Conservation (phyloP, 192 early-diverging fungal species). For the Dimargaris xerosporica region DNA sequence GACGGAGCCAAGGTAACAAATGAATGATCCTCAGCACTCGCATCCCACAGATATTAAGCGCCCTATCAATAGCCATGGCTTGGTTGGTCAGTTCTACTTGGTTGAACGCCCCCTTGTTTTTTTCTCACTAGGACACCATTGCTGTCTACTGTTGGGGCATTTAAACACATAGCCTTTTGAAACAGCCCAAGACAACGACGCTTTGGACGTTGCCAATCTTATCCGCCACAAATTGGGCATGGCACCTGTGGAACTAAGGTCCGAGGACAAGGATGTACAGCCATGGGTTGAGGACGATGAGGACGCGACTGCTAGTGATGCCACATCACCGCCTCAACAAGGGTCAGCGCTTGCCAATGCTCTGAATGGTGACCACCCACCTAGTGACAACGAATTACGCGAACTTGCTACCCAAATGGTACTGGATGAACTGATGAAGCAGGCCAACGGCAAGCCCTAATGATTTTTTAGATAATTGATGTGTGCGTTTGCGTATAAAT, state of each 20-base stretch:
- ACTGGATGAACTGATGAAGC: too few species aligned
- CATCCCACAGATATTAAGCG: not conserved
- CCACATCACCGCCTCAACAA: constrained; percentile 11
- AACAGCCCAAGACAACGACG: constrained; percentile 47
- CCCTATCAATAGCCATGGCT: constrained; percentile 12
- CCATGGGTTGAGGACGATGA: constrained; percentile 21
- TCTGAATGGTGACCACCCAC: constrained; percentile 31
- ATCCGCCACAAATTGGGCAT: constrained; percentile 37
- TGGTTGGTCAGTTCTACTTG: constrained; percentile 14
- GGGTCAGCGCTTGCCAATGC: constrained; percentile 39
- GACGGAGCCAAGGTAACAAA: constrained; percentile 34
- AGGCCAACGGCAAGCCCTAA: too few species aligned
- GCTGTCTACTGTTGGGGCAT: not conserved
- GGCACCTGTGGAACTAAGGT: constrained; percentile 24
- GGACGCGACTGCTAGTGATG: constrained; percentile 17
- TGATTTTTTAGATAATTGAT: too few species aligned
- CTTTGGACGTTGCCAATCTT: constrained; percentile 44
- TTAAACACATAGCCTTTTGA: constrained; percentile 20
- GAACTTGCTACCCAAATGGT: constrained; percentile 36
- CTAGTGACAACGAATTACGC: constrained; percentile 41
- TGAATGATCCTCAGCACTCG: not conserved
- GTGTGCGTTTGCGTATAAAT: too few species aligned
- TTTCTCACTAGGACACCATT: not conserved
- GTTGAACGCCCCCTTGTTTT: not conserved
- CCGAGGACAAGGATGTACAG: constrained; percentile 17